Conservation (phyloP, 2,329 filamentous ascomycete species). For the Moelleriella libera region DNA sequence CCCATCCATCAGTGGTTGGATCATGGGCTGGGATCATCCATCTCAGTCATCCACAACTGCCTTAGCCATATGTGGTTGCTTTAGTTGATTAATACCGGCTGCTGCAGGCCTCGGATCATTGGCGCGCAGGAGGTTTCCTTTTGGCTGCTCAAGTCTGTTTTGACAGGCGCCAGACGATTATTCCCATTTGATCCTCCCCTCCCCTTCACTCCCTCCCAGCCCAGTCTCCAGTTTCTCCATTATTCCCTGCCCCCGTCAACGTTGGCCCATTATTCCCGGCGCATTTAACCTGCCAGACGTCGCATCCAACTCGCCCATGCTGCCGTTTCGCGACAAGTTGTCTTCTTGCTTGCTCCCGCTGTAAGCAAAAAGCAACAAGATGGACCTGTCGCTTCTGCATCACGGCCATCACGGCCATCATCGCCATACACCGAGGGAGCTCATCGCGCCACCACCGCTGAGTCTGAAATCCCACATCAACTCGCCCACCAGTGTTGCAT, state of each 20-base stretch:
- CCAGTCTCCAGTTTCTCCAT: slow-evolving; percentile 3
- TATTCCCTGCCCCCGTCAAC: slow-evolving; percentile 17
- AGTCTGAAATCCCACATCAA: slow-evolving; percentile 3
- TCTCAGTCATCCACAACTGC: neutral
- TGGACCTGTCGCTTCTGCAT: slow-evolving; percentile 5
- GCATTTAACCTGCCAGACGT: neutral
- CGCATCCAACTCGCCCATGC: neutral
- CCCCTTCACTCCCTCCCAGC: slow-evolving; percentile 1
- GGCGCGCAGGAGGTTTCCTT: neutral
- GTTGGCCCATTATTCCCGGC: slow-evolving; percentile 3
- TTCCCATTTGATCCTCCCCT: slow-evolving; percentile 6
- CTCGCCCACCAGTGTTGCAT: slow-evolving; percentile 3
- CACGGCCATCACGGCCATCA: neutral
- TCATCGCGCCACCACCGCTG: slow-evolving; percentile 1
- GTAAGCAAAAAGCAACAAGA: slow-evolving; percentile 1
- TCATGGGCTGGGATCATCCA: neutral
- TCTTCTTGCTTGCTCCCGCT: neutral
- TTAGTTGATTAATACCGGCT: neutral
- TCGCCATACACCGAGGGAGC: slow-evolving; percentile 1
- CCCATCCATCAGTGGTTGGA: neutral
- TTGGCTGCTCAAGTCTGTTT: neutral
- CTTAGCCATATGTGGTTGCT: neutral
- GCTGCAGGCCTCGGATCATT: neutral
- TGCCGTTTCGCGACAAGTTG: neutral
- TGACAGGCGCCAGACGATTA: slow-evolving; percentile 3